A percentile compares a stretch with the other conserved stretches of the same genome.
phyloP scores from a whole-genome alignment of 202 grass and related monocot genomes.

The Miscanthus sacchariflorus region DNA sequence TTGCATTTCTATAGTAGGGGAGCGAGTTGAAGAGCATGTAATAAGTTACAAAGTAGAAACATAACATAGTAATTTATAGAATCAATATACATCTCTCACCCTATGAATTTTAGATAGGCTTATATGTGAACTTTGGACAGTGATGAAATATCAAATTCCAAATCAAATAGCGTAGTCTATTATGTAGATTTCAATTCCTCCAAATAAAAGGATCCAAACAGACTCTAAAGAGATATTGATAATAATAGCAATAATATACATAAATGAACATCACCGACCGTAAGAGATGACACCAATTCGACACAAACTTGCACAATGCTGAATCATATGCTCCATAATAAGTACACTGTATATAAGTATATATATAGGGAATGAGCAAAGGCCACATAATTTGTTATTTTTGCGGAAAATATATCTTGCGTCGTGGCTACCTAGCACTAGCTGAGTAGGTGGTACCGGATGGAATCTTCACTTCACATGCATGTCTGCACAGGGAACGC shows the following conservation, averaged over 20 bases:
- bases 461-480: constrained; percentile 53
- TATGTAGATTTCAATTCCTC: too few relatives aligned
- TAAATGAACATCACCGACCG: constrained; percentile 13
- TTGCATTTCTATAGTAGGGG: too few relatives aligned
- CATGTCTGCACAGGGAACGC: constrained; percentile 35
- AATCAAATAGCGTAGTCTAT: too few relatives aligned
- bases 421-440: constrained; percentile 37
- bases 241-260: constrained; percentile 36
- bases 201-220: too few relatives aligned
- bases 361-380: background rate
- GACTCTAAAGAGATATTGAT: background rate
- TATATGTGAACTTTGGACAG: too few relatives aligned
- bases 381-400: constrained; percentile 36
- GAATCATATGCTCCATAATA: constrained; percentile 21
- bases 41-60: too few relatives aligned
- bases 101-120: too few relatives aligned
- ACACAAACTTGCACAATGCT: constrained; percentile 17
- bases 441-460: constrained; percentile 12
- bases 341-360: constrained; percentile 22
- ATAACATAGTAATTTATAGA: too few relatives aligned
- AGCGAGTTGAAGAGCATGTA: too few relatives aligned
- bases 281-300: constrained; percentile 21
- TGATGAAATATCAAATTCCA: too few relatives aligned
- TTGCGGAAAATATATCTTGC: constrained; percentile 28
- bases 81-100: too few relatives aligned